These are phyloP conservation scores for Picea sitchensis DNA, from an alignment of 75 land plant species.

Conservation along the genomic window DNA sequence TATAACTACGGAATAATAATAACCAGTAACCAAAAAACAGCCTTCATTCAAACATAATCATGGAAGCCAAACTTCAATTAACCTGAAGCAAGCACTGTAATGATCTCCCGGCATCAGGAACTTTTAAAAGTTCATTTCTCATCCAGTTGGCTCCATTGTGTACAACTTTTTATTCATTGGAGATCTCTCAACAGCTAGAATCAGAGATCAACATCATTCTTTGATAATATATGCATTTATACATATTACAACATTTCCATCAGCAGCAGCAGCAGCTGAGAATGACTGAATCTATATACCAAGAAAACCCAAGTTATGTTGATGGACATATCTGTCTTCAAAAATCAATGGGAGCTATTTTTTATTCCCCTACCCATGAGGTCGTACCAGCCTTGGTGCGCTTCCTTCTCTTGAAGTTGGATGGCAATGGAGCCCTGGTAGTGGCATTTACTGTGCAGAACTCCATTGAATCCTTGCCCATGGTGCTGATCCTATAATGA, in stretches of 20 bases:
- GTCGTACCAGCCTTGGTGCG: background rate
- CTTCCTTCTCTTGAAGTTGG: background rate
- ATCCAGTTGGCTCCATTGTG: background rate
- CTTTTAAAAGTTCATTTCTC: no score
- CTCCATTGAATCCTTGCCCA: conserved; percentile 4
- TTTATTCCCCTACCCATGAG: background rate
- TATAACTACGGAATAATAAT: no score
- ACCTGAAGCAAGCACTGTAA: no score
- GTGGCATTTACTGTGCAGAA: background rate
- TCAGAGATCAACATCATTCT: background rate
- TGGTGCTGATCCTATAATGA: conserved; percentile 42
- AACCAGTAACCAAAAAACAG: no score
- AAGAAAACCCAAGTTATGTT: background rate
- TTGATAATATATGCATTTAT: background rate
- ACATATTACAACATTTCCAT: background rate
- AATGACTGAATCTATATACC: background rate
- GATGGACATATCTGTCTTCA: background rate
- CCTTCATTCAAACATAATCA: no score
- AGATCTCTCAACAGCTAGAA: background rate
- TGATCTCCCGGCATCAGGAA: no score
- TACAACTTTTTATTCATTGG: background rate
- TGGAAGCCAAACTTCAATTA: no score
- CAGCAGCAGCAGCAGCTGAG: background rate
- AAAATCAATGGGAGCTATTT: background rate
- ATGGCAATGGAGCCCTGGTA: background rate